Evolutionary conservation across 2,329 filamentous ascomycete genomes (phyloP).

Genomic region (Calonectria pauciramosa): DNA sequence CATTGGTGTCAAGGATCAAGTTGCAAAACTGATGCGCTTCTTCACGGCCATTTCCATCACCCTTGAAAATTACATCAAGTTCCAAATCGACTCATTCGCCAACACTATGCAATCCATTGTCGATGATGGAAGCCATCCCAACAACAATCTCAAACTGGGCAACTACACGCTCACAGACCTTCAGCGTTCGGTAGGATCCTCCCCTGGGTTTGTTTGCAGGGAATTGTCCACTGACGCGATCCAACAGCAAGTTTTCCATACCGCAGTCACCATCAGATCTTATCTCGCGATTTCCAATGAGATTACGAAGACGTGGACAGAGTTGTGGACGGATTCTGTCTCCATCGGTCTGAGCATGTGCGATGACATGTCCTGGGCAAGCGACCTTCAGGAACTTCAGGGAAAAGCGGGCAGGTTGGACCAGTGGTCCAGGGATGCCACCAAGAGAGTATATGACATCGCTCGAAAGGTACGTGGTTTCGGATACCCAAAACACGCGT

Average conservation of each 20-base stretch:
- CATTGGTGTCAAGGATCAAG: background rate
- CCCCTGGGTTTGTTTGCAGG: no score
- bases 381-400: background rate
- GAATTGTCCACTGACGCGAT: background rate
- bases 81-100: background rate
- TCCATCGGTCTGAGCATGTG: background rate
- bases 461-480: background rate
- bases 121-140: background rate
- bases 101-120: background rate
- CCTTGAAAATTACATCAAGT: background rate
- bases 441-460: background rate
- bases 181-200: background rate
- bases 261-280: background rate
- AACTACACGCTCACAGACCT: background rate
- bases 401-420: background rate
- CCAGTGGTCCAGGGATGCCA: background rate
- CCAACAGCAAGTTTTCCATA: background rate
- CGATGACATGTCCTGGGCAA: background rate
- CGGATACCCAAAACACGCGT: background rate
- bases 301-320: background rate
- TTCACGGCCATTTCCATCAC: background rate
- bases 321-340: background rate
- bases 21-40: background rate
- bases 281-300: background rate
- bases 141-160: background rate